These are phyloP conservation scores for Vitis riparia DNA, from an alignment of 164 flowering plant genomes.

Conservation along the genomic window DNA sequence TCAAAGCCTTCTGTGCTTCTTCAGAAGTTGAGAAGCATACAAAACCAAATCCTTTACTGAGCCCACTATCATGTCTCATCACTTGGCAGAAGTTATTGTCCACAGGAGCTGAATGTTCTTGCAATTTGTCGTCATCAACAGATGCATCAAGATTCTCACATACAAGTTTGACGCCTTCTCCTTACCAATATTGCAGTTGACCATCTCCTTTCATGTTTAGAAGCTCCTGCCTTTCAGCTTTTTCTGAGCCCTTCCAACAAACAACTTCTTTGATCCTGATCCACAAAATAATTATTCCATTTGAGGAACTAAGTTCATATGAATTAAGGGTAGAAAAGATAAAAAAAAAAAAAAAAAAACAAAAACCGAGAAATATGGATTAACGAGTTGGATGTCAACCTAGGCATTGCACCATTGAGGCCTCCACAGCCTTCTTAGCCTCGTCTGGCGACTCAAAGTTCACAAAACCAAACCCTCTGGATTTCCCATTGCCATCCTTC, in stretches of 20 bases:
- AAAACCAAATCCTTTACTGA: slow-evolving; percentile 45
- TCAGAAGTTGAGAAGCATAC: slow-evolving; percentile 36
- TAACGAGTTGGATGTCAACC: slow-evolving; percentile 25
- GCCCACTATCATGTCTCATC: slow-evolving; percentile 27
- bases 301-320: neutral
- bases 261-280: slow-evolving; percentile 42
- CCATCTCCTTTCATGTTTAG: slow-evolving; percentile 9
- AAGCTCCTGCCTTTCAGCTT: slow-evolving; percentile 35
- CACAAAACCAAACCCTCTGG: slow-evolving; percentile 58
- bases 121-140: slow-evolving; percentile 29
- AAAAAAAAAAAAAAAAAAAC: neutral
- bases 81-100: slow-evolving; percentile 38
- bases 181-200: slow-evolving; percentile 1
- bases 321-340: neutral
- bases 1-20: slow-evolving; percentile 27
- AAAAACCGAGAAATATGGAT: neutral
- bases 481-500: slow-evolving; percentile 41
- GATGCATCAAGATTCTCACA: slow-evolving; percentile 33
- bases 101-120: slow-evolving; percentile 30
- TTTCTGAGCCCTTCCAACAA: slow-evolving; percentile 46
- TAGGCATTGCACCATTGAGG: slow-evolving; percentile 40
- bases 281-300: neutral
- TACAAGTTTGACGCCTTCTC: slow-evolving; percentile 32
- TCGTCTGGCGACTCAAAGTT: slow-evolving; percentile 36
- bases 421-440: slow-evolving; percentile 42